Conservation (phyloP, 108 stramenopile species). For the Cylindrotheca closterium region DNA sequence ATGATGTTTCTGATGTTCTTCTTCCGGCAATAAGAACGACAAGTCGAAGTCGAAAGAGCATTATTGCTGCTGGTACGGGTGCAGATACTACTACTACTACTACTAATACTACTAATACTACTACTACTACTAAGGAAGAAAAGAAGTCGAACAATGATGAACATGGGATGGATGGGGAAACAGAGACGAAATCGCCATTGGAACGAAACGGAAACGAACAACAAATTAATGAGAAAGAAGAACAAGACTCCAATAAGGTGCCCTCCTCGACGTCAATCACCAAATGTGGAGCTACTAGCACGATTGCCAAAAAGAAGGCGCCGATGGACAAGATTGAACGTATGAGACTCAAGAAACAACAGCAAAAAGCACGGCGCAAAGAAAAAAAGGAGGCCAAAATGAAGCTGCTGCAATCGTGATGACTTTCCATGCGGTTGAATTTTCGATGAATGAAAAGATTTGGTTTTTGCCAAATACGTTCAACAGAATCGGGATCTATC, state of each 20-base stretch:
- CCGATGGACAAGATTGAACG: not conserved
- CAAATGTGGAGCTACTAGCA: not conserved
- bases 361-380: slow-evolving; percentile 1
- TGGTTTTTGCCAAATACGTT: no score
- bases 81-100: not conserved
- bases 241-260: not conserved
- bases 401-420: no score
- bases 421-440: no score
- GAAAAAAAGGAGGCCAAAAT: no score
- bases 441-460: no score
- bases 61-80: not conserved
- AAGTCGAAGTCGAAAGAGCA: not conserved
- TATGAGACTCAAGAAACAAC: slow-evolving; percentile 1
- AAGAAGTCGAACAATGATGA: not conserved
- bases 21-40: not conserved
- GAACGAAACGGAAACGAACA: no score
- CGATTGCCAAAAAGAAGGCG: not conserved
- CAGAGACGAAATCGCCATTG: no score
- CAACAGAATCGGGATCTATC: no score
- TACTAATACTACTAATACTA: not conserved
- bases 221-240: no score
- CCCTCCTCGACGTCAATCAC: not conserved
- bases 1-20: not conserved
- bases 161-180: no score
- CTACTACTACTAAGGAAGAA: not conserved